phyloP scores from a whole-genome alignment of 495 filamentous ascomycete species.

The Tuber borchii region DNA sequence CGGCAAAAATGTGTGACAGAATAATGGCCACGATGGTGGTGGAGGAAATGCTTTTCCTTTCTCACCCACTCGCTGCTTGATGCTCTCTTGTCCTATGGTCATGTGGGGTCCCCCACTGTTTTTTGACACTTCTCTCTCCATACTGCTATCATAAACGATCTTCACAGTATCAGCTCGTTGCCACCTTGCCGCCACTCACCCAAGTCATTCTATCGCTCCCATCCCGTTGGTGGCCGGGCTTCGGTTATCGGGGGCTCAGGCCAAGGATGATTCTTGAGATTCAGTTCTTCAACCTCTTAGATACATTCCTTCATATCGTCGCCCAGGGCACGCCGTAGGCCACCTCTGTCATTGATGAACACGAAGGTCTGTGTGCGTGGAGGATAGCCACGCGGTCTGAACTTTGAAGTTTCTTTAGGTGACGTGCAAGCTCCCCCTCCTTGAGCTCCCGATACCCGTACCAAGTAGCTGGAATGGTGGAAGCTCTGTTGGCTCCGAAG shows the following conservation, averaged over 20 bases:
- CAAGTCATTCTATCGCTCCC: slow-evolving; percentile 28
- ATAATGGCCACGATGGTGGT: background rate
- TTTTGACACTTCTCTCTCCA: background rate
- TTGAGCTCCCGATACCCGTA: background rate
- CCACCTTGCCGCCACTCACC: slow-evolving; percentile 16
- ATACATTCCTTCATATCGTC: background rate
- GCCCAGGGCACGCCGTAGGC: background rate
- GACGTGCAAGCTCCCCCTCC: background rate
- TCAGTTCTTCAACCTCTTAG: background rate
- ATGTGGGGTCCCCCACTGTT: slow-evolving; percentile 18
- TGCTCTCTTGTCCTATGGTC: slow-evolving; percentile 18
- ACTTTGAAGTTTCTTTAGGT: background rate
- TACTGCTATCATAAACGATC: slow-evolving; percentile 7
- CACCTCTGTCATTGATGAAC: background rate
- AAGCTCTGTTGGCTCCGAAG: background rate
- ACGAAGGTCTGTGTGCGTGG: background rate
- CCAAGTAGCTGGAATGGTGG: background rate
- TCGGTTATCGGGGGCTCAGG: slow-evolving; percentile 29
- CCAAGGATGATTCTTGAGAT: background rate
- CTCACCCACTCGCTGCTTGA: background rate
- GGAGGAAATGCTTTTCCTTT: background rate
- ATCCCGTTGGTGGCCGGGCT: slow-evolving; percentile 28
- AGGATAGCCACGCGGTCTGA: background rate
- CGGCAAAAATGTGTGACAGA: background rate
- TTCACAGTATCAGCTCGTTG: slow-evolving; percentile 18